Conservation (phyloP, 2,329 filamentous ascomycete species). For the Alternaria postmessia region DNA sequence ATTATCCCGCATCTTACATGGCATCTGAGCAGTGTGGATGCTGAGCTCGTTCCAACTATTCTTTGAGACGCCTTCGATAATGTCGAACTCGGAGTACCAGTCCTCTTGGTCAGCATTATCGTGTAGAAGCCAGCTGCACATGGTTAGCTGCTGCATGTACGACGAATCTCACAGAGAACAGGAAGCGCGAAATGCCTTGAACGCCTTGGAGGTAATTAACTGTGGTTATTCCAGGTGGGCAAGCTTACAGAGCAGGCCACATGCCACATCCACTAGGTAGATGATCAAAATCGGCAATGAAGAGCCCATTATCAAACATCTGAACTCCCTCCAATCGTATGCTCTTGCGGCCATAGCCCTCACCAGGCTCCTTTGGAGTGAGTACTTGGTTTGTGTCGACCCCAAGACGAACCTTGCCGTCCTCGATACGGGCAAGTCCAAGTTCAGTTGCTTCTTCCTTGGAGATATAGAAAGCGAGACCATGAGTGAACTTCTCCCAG, state of each 20-base stretch:
- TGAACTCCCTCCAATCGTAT: conserved; percentile 33
- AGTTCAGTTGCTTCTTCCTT: conserved; percentile 23
- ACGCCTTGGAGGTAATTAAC: not conserved
- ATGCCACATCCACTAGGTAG: conserved; percentile 40
- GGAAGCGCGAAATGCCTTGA: not conserved
- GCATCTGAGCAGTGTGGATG: conserved; percentile 19
- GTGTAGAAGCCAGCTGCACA: conserved; percentile 50
- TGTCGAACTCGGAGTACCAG: conserved; percentile 56
- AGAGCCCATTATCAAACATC: conserved; percentile 33
- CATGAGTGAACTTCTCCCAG: conserved; percentile 22
- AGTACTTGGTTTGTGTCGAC: conserved; percentile 25
- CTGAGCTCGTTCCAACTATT: conserved; percentile 30
- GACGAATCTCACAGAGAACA: not conserved
- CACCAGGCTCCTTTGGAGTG: not conserved
- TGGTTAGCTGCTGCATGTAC: conserved; percentile 6
- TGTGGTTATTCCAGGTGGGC: not conserved
- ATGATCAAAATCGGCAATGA: conserved; percentile 42
- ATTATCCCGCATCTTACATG: conserved; percentile 13
- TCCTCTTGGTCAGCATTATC: conserved; percentile 45
- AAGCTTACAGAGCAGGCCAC: conserved; percentile 43
- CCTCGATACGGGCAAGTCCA: conserved; percentile 25
- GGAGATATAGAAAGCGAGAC: conserved; percentile 33
- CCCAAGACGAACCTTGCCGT: conserved; percentile 31
- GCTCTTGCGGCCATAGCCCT: conserved; percentile 31
- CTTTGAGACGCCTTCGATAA: conserved; percentile 53